These are phyloP conservation scores for Psilocybe azurescens DNA, from an alignment of 768 basidiomycete genomes.

Conservation along the genomic window DNA sequence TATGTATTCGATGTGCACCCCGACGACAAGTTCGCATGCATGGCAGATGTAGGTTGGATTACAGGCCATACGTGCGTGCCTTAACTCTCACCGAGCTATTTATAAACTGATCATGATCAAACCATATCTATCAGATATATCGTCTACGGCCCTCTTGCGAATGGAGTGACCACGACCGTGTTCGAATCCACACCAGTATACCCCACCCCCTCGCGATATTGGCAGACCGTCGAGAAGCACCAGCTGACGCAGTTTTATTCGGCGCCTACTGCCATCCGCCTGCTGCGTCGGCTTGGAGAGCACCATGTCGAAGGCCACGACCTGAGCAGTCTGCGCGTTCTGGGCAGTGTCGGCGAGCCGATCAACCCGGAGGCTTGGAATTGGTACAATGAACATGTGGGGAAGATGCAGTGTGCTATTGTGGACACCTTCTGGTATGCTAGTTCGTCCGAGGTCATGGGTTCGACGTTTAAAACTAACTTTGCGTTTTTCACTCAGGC, in stretches of 20 bases:
- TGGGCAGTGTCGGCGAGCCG: slow-evolving; percentile 96
- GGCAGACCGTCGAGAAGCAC: slow-evolving; percentile 94
- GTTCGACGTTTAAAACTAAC: slow-evolving; percentile 1
- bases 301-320: slow-evolving; percentile 87
- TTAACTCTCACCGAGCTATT: slow-evolving; percentile 10
- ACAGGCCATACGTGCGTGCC: slow-evolving; percentile 83
- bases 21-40: slow-evolving; percentile 96
- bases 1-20: slow-evolving; percentile 98
- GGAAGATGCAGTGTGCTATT: slow-evolving; percentile 85
- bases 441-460: slow-evolving; percentile 12
- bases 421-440: slow-evolving; percentile 89
- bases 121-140: slow-evolving; percentile 64
- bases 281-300: slow-evolving; percentile 79
- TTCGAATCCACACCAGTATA: slow-evolving; percentile 98
- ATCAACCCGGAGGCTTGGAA: slow-evolving; percentile 99
- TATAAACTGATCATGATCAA: slow-evolving; percentile 10
- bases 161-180: slow-evolving; percentile 83
- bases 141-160: slow-evolving; percentile 92
- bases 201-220: slow-evolving; percentile 95
- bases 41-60: slow-evolving; percentile 99
- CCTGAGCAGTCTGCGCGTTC: slow-evolving; percentile 79
- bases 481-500: slow-evolving; percentile 50
- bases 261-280: slow-evolving; percentile 92
- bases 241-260: slow-evolving; percentile 96
- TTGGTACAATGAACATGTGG: slow-evolving; percentile 98